Evolutionary conservation across 305 asterid genomes (phyloP).

Genomic region (Fraxinus albicans): DNA sequence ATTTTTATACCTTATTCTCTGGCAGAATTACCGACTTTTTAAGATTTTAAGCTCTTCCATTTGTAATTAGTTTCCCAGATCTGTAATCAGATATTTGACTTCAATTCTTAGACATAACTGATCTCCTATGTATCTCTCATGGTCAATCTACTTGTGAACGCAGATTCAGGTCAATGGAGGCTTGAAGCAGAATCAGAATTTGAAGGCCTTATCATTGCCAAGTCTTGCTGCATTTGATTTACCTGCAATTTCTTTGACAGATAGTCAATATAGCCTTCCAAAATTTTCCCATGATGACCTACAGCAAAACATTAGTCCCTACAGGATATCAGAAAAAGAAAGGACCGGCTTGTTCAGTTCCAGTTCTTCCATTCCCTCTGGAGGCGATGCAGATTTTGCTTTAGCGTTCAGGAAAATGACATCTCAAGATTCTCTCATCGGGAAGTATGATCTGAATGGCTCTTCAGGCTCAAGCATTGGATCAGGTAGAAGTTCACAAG

Average conservation of each 20-base stretch:
- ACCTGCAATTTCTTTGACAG: slow-evolving; percentile 47
- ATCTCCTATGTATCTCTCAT: neutral
- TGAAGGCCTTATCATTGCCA: slow-evolving; percentile 58
- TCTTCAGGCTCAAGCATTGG: slow-evolving; percentile 57
- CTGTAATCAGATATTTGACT: neutral
- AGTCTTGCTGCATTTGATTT: slow-evolving; percentile 58
- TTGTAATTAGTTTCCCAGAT: neutral
- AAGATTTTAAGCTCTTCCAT: neutral
- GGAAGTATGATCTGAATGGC: slow-evolving; percentile 62
- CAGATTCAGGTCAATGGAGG: slow-evolving; percentile 78
- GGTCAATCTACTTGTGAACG: slow-evolving; percentile 21
- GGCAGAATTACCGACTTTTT: neutral
- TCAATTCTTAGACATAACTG: neutral
- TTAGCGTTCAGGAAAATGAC: slow-evolving; percentile 66
- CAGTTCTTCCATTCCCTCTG: slow-evolving; percentile 52
- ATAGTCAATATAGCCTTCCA: neutral
- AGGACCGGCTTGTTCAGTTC: slow-evolving; percentile 44
- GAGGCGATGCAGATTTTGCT: slow-evolving; percentile 70
- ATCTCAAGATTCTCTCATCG: slow-evolving; percentile 64
- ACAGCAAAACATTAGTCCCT: neutral
- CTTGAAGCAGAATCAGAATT: slow-evolving; percentile 47
- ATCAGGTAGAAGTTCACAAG: slow-evolving; percentile 72
- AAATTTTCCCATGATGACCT: neutral
- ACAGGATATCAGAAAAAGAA: slow-evolving; percentile 32
- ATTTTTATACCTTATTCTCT: neutral